Base-by-base conservation (phyloP, 2,329 filamentous ascomycete genomes). In the Botryotinia convoluta region DNA sequence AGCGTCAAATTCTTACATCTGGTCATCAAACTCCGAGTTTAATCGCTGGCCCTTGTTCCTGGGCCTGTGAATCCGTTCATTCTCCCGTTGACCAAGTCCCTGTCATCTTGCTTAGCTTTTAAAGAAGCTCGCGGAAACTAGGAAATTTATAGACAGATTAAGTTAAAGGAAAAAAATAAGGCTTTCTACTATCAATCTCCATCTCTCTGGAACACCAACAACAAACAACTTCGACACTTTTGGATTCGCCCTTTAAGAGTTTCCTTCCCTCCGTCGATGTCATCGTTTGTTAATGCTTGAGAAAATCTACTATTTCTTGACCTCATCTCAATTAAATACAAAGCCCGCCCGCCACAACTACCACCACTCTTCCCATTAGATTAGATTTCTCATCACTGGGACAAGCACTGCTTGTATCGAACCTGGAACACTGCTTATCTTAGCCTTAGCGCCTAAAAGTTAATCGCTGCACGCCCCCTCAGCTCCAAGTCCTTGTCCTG, bases 371-470 rank as follows among this genome's bases (percentile, higher is more conserved):
- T 60, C 39, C 26, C 16, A 35, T 44, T 29, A 32, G 37, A 69
- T 69, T 60, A 14, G 22, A 71, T 39, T 39, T 51, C n/a, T 9
- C 22, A 60, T 45, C 39, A 12, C 22, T 35, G 20, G 29, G 45
- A 63, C 22, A 48, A 35, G 32, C 45, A 51, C 32, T 61, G 37
- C 39, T 69, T 69, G 67, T 42, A 39, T 22, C 45, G 18, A 65
- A n/a, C 20, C 65, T 68, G 35, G 51, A 29, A 57, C 65, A 68
- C 44, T 64, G 73, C 74, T 75, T 75, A 75, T 75, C 74, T 75
- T 73, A 74, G 73, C 73, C 60, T 57, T 74, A 69, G 74, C 73
- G 74, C 73, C 73, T 68, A 72, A 67, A 45, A n/a, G 62, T 67
- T 68, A 71, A 75, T 74, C 69, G 54, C 45, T 71, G 37, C 68